A percentile compares a stretch with the other conserved stretches of the same genome.
Conservation (phyloP, 768 basidiomycete species). For the Kockovaella imperatae region DNA sequence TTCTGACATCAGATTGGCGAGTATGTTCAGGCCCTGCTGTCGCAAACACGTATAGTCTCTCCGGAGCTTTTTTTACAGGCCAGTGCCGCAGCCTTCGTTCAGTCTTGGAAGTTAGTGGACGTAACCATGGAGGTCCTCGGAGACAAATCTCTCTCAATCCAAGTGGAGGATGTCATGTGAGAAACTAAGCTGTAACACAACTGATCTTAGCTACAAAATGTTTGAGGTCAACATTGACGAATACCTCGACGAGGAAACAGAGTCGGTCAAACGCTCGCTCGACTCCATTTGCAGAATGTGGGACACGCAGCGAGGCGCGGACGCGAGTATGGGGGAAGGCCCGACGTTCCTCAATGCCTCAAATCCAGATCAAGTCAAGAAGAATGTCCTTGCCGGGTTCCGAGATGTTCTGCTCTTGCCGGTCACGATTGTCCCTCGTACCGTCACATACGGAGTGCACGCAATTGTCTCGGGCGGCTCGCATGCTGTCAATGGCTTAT, state of each 20-base stretch:
- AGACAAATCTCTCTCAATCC: constrained; percentile 20
- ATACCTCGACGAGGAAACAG: constrained; percentile 89
- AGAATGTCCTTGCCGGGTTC: constrained; percentile 86
- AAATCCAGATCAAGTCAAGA: constrained; percentile 85
- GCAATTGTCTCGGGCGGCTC: constrained; percentile 58
- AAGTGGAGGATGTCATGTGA: constrained; percentile 74
- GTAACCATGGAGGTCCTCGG: constrained; percentile 54
- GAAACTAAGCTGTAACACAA: constrained; percentile 48
- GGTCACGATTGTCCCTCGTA: constrained; percentile 89
- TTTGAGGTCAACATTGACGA: constrained; percentile 97
- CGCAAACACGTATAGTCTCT: constrained; percentile 66
- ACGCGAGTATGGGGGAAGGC: constrained; percentile 4
- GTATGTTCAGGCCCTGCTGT: constrained; percentile 70
- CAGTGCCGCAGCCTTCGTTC: constrained; percentile 79
- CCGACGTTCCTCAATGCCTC: constrained; percentile 68
- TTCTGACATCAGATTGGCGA: constrained; percentile 60
- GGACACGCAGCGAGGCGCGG: constrained; percentile 51
- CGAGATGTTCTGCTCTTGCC: constrained; percentile 80
- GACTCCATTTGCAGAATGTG: constrained; percentile 69
- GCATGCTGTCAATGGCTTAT: constrained; percentile 72
- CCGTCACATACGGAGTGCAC: constrained; percentile 48
- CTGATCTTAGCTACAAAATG: constrained; percentile 66
- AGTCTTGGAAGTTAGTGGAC: constrained; percentile 80
- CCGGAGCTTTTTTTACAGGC: constrained; percentile 67
- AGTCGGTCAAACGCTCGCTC: constrained; percentile 65